Evolutionary conservation across 2,329 filamentous ascomycete genomes (phyloP).

Genomic region (Cytospora piceicola): DNA sequence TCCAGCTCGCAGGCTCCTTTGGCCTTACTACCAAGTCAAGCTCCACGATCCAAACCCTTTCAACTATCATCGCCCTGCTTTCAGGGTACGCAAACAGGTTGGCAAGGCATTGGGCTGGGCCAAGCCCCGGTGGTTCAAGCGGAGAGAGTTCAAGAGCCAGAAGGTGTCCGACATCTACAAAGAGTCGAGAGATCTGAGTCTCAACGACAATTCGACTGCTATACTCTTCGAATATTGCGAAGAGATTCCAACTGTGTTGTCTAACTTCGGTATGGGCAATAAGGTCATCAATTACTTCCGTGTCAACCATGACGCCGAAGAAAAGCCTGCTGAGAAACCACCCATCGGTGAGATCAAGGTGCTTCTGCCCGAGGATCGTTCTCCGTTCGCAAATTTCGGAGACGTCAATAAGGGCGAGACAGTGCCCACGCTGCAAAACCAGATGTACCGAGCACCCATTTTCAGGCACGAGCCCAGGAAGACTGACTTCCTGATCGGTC

Average conservation of each 20-base stretch:
- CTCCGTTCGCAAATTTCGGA: conserved; percentile 93
- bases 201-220: conserved; percentile 86
- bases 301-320: conserved; percentile 72
- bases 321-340: conserved; percentile 73
- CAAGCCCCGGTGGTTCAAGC: conserved; percentile 73
- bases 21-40: conserved; percentile 93
- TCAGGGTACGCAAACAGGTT: conserved; percentile 71
- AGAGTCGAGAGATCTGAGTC: conserved; percentile 78
- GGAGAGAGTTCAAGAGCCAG: conserved; percentile 81
- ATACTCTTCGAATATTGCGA: conserved; percentile 95
- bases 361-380: conserved; percentile 90
- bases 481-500: conserved; percentile 85
- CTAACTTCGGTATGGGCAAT: conserved; percentile 97
- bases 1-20: conserved; percentile 87
- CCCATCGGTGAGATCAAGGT: conserved; percentile 90
- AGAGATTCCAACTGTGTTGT: conserved; percentile 86
- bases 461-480: conserved; percentile 81
- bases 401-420: conserved; percentile 90
- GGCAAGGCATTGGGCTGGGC: conserved; percentile 73
- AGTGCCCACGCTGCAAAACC: conserved; percentile 88
- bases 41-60: conserved; percentile 70
- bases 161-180: conserved; percentile 78
- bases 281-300: conserved; percentile 97
- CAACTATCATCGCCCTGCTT: conserved; percentile 81
- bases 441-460: conserved; percentile 92